Percentiles rank a stretch among this genome's conserved stretches.
These are phyloP conservation scores for Pelargonium fulgidum DNA, from an alignment of 441 rosid species.

Conservation along the genomic window DNA sequence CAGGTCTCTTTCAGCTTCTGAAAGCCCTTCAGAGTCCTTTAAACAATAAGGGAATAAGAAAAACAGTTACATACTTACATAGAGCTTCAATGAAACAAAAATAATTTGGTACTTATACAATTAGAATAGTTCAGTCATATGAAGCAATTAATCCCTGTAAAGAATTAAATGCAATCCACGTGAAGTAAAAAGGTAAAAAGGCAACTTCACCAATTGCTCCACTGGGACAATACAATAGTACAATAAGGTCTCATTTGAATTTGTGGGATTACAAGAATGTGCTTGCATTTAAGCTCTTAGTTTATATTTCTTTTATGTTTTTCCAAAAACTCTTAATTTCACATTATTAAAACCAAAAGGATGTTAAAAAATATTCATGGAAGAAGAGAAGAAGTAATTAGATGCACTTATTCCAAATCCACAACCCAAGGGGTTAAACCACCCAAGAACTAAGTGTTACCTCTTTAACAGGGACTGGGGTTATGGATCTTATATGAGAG, in stretches of 20 bases:
- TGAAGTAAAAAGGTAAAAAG: not conserved
- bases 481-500: constrained; percentile 77
- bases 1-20: constrained; percentile 71
- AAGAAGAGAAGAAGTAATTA: not conserved
- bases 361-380: not conserved
- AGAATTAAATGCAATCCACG: not conserved
- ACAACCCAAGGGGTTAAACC: constrained; percentile 10
- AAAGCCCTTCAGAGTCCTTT: constrained; percentile 80
- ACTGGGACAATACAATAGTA: not conserved
- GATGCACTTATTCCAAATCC: not conserved
- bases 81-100: constrained; percentile 9
- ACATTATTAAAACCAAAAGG: not conserved
- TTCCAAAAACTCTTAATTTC: not conserved
- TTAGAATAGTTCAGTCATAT: not conserved
- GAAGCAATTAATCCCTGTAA: not conserved
- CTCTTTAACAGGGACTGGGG: constrained; percentile 58
- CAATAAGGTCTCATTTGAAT: not conserved
- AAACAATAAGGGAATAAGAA: constrained; percentile 17
- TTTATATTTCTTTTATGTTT: not conserved
- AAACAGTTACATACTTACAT: constrained; percentile 7
- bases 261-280: not conserved
- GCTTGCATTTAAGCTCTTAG: not conserved
- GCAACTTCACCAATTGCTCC: not conserved
- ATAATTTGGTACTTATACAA: not conserved
- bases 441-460: constrained; percentile 32